These are phyloP conservation scores for Rhizophora apiculata DNA, from an alignment of 345 rosid species.

Conservation along the genomic window DNA sequence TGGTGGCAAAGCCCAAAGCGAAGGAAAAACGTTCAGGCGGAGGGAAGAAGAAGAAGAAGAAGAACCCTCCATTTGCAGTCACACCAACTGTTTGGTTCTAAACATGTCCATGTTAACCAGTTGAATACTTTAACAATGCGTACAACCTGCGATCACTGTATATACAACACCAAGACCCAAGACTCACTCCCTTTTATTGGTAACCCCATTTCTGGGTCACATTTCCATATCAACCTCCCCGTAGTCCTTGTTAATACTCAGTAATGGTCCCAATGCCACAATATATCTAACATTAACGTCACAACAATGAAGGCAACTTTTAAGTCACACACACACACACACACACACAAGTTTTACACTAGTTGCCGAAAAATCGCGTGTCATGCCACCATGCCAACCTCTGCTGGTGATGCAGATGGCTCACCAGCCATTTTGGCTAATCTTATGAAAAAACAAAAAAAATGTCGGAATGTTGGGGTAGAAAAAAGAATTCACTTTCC, in stretches of 20 bases:
- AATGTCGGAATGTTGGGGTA: constrained; percentile 45
- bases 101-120: not conserved
- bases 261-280: not conserved
- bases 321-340: not conserved
- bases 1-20: too few relatives aligned
- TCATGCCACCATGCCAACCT: constrained; percentile 25
- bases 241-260: not conserved
- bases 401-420: constrained; percentile 43
- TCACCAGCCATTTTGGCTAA: constrained; percentile 39
- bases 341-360: not conserved
- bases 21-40: too few relatives aligned
- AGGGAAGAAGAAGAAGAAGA: not conserved
- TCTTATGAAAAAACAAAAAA: constrained; percentile 26
- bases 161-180: too few relatives aligned
- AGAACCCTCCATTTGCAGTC: not conserved
- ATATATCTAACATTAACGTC: not conserved
- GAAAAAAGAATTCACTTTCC: not conserved
- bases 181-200: too few relatives aligned
- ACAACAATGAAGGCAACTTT: not conserved
- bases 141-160: too few relatives aligned
- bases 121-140: not conserved
- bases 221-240: not conserved
- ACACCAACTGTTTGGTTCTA: not conserved
- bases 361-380: constrained; percentile 34
- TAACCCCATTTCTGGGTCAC: too few relatives aligned